Percentiles rank a stretch among this genome's conserved stretches.
These are phyloP conservation scores for Didymosphaeria variabile DNA, from an alignment of 2,329 filamentous ascomycete species.

Conservation along the genomic window DNA sequence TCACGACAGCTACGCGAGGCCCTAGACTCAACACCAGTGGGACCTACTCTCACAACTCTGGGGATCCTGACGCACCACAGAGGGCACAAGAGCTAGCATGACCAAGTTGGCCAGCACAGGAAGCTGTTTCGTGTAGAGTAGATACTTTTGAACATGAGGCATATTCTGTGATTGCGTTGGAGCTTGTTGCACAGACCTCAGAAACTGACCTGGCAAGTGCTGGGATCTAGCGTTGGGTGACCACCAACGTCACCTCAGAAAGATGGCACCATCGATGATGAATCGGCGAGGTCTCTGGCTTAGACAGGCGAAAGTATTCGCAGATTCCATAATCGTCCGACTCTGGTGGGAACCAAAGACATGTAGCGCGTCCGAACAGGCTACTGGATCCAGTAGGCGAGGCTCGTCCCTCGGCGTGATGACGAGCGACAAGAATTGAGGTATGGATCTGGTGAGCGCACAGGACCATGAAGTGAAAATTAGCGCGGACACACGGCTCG, in stretches of 20 bases:
- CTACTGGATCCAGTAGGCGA: not conserved
- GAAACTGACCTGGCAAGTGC: conserved; percentile 3
- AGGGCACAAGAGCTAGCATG: not conserved
- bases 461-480: not conserved
- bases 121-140: not conserved
- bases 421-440: conserved; percentile 1
- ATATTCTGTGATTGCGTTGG: not conserved
- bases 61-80: not conserved
- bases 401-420: not conserved
- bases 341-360: not conserved
- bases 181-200: not conserved
- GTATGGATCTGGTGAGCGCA: not conserved
- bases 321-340: not conserved
- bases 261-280: not conserved
- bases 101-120: not conserved
- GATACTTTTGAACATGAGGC: not conserved
- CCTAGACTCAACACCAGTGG: not conserved
- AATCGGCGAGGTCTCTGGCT: too few relatives aligned
- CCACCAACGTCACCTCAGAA: not conserved
- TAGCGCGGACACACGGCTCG: not conserved
- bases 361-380: not conserved
- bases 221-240: not conserved
- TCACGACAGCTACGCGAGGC: conserved; percentile 22
- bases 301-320: not conserved
- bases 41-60: not conserved